Evolutionary conservation across 257 asterid species (phyloP).

Genomic region (Thymus quinquecostatus): DNA sequence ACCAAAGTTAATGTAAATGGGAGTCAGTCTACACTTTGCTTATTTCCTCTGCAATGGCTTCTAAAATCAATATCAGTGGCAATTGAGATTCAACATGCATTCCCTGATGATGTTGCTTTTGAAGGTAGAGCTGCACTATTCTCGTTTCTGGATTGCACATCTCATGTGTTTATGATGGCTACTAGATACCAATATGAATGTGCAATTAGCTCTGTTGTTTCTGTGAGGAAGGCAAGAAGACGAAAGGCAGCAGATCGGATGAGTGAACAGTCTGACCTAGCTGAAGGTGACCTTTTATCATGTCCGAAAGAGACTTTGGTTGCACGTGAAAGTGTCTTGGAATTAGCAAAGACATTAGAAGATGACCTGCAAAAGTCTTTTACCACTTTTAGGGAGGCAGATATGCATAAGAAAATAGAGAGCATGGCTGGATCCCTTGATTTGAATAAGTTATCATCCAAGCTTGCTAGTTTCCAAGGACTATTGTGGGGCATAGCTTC

Average conservation of each 20-base stretch:
- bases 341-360: slow-evolving; percentile 54
- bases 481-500: slow-evolving; percentile 75
- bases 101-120: slow-evolving; percentile 48
- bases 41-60: slow-evolving; percentile 74
- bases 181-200: slow-evolving; percentile 52
- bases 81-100: slow-evolving; percentile 47
- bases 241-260: slow-evolving; percentile 34
- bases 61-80: slow-evolving; percentile 65
- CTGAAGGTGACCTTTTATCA: slow-evolving; percentile 32
- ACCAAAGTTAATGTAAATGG: slow-evolving; percentile 47
- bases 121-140: slow-evolving; percentile 48
- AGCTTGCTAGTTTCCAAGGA: slow-evolving; percentile 71
- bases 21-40: slow-evolving; percentile 42
- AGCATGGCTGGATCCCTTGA: slow-evolving; percentile 40
- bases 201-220: slow-evolving; percentile 38
- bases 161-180: slow-evolving; percentile 50
- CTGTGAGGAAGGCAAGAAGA: slow-evolving; percentile 42
- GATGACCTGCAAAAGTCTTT: slow-evolving; percentile 49
- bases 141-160: slow-evolving; percentile 71
- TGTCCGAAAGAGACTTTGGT: slow-evolving; percentile 32
- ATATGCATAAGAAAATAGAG: slow-evolving; percentile 40
- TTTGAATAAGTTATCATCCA: slow-evolving; percentile 55
- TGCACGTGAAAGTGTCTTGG: slow-evolving; percentile 49
- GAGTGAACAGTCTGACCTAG: slow-evolving; percentile 37
- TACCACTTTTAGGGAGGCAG: slow-evolving; percentile 34